Conservation (phyloP, 306 rosid species). For the Heteromeles arbutifolia region DNA sequence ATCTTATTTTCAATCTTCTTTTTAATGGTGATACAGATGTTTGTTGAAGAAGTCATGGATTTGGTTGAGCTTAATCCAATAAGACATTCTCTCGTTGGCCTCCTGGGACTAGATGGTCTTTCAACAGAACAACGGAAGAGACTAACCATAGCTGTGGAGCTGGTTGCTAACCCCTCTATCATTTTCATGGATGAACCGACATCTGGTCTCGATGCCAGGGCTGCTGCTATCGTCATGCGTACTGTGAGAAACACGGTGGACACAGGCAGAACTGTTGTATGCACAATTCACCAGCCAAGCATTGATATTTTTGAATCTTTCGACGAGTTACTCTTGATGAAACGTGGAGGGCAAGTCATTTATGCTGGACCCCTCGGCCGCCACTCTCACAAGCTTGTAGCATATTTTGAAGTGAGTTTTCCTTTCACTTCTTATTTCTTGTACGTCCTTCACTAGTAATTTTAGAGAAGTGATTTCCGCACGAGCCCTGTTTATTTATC, state of each 20-base stretch:
- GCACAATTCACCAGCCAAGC: conserved; percentile 51
- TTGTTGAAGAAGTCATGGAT: conserved; percentile 42
- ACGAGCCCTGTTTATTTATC: no score
- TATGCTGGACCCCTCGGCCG: conserved; percentile 41
- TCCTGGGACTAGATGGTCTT: conserved; percentile 42
- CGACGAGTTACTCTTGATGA: conserved; percentile 38
- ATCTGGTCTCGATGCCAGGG: conserved; percentile 47
- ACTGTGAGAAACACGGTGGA: conserved; percentile 44
- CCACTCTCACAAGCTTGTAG: conserved; percentile 30
- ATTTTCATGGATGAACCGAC: conserved; percentile 54
- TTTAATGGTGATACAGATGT: conserved; percentile 20
- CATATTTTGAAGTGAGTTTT: conserved; percentile 33
- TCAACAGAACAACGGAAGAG: conserved; percentile 47
- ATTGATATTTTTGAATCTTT: conserved; percentile 46
- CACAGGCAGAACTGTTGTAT: conserved; percentile 43
- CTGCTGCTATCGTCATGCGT: conserved; percentile 52
- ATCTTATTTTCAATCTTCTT: no score
- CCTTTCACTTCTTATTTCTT: not conserved
- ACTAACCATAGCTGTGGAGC: conserved; percentile 42
- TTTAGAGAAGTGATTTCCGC: not conserved
- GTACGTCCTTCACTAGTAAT: not conserved
- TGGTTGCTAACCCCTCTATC: conserved; percentile 43
- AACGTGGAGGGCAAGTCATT: conserved; percentile 38
- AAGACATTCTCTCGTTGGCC: conserved; percentile 38
- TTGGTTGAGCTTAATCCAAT: conserved; percentile 36